These are phyloP conservation scores for Naganishia onofrii DNA, from an alignment of 768 basidiomycete genomes.

Conservation along the genomic window DNA sequence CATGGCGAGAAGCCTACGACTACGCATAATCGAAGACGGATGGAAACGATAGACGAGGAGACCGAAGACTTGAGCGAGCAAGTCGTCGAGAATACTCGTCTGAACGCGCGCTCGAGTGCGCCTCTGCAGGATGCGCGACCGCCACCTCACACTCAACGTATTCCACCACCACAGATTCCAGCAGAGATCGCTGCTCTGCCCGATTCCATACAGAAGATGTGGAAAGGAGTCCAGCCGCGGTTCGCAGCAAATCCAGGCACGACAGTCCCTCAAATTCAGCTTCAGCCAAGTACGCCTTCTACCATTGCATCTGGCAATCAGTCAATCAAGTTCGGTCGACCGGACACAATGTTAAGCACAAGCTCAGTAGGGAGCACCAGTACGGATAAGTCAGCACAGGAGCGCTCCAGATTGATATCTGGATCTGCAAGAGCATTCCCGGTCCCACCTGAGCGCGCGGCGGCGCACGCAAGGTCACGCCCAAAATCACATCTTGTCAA, in stretches of 20 bases:
- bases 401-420: not conserved
- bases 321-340: conserved; percentile 2
- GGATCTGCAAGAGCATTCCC: not conserved
- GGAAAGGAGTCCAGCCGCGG: conserved; percentile 4
- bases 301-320: conserved; percentile 2
- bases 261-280: conserved; percentile 6
- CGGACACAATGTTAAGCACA: conserved; percentile 11
- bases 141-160: too few relatives aligned
- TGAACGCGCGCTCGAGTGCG: not conserved
- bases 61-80: conserved; percentile 2
- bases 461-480: not conserved
- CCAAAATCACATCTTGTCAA: conserved; percentile 8
- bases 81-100: conserved; percentile 10
- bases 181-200: conserved; percentile 7
- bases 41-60: conserved; percentile 1
- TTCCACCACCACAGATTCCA: conserved; percentile 4
- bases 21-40: not conserved
- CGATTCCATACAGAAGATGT: conserved; percentile 16
- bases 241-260: not conserved
- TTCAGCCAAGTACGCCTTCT: conserved; percentile 17
- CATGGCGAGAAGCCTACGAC: not conserved
- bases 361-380: not conserved
- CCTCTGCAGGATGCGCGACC: not conserved
- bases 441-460: conserved; percentile 5
- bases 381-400: not conserved